phyloP scores from a whole-genome alignment of 805 yeast species.

The Dipodascopsis uninucleata region DNA sequence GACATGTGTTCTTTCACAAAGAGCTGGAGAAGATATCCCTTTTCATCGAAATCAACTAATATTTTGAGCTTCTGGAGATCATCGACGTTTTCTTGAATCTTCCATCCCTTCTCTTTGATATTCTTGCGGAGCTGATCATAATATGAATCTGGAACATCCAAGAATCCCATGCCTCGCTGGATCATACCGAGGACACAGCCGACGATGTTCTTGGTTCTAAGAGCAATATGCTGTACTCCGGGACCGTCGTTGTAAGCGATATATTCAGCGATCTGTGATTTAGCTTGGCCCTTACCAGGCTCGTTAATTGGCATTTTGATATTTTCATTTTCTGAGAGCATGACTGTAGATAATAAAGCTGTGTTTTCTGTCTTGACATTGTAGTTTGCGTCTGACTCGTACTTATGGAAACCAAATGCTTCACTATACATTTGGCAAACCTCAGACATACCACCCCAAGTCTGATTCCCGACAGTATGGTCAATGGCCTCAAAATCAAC shows the following conservation, averaged over 20 bases:
- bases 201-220: slow-evolving; percentile 60
- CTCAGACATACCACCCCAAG: slow-evolving; percentile 60
- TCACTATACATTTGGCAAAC: slow-evolving; percentile 53
- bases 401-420: slow-evolving; percentile 69
- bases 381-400: slow-evolving; percentile 80
- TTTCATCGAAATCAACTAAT: slow-evolving; percentile 69
- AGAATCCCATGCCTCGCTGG: slow-evolving; percentile 67
- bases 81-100: slow-evolving; percentile 52
- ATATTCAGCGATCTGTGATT: slow-evolving; percentile 80
- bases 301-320: slow-evolving; percentile 83
- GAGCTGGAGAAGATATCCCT: slow-evolving; percentile 73
- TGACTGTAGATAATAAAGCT: slow-evolving; percentile 69
- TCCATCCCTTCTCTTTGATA: slow-evolving; percentile 39
- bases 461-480: slow-evolving; percentile 77
- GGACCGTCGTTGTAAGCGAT: slow-evolving; percentile 72
- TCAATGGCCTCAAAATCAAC: slow-evolving; percentile 51
- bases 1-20: slow-evolving; percentile 71
- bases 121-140: slow-evolving; percentile 50
- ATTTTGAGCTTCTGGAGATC: slow-evolving; percentile 48
- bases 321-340: slow-evolving; percentile 62
- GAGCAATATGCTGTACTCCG: slow-evolving; percentile 81
- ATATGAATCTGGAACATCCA: slow-evolving; percentile 55
- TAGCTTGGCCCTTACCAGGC: slow-evolving; percentile 65
- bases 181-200: slow-evolving; percentile 51
- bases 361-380: slow-evolving; percentile 68